Evolutionary conservation across 805 yeast genomes (phyloP), one percentile per base, ranked within the genome.

Genomic region (Nakazawaea populi): DNA sequence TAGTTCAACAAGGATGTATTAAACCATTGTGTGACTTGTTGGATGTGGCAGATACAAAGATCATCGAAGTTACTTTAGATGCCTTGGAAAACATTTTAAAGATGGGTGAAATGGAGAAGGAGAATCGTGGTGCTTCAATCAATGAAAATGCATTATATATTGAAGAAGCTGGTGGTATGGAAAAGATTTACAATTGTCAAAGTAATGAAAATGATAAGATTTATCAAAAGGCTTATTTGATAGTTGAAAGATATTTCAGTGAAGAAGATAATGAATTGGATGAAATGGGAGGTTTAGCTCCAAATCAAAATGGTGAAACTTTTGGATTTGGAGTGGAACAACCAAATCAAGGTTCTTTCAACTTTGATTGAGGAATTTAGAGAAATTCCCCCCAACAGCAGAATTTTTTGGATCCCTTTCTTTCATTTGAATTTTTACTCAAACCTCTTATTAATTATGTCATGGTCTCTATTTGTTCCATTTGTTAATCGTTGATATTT

Each of bases 81-180:
- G 96, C 97, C 3, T 77, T 94, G 62, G 96, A 89, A 66, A 92
- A 94, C 67, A 90, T 94, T 57, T 76, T 94, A 61, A 88, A 88
- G 71, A 88, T 90, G 74, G 99, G 99, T 60, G 98, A 94, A 68
- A 72, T 84, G 69, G 97, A 90, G 64, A 88, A 83, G 70, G 96
- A 90, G 63, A 76, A 83, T 50, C 76, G 80, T 53, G 87, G 86
- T 52, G 67, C 83, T 14, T 69, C 76, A 46, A 77, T 83, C 61
- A 94, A 94, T 71, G 89, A 87, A 67, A 86, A 91, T 65, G 96
- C 98, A 30, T 78, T 90, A 55, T 89, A 72, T 72, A 87, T 94
- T 64, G 99, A 94, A 73, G 97, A 92, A 68, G 97, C 97, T 42
- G 98, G 97, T 61, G 99, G 99, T 56, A 86, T 90, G 83, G 98